phyloP scores from a whole-genome alignment of 73 alveolate genomes.

The Tetrahymena borealis region DNA sequence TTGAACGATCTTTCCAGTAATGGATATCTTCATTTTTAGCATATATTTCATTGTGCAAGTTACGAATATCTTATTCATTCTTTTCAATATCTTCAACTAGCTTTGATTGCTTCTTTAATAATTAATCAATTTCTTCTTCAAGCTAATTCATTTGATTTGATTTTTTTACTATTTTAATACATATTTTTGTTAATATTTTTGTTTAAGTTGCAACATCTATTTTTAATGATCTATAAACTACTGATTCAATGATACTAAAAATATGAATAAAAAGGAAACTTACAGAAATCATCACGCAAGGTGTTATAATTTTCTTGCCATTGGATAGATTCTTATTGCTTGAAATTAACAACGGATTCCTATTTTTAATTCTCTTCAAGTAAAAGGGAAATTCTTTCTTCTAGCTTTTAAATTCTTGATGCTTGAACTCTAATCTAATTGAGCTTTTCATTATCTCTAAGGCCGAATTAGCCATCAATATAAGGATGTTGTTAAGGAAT shows the following conservation, averaged over 20 bases:
- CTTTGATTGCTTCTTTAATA: background rate
- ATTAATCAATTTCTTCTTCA: background rate
- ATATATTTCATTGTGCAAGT: background rate
- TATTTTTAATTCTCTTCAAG: background rate
- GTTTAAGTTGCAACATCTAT: too few relatives aligned
- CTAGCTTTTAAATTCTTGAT: background rate
- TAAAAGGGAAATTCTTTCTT: background rate
- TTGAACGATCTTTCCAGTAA: constrained; percentile 2
- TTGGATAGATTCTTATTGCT: background rate
- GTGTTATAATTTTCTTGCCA: background rate
- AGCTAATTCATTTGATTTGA: background rate
- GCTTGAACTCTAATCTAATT: background rate
- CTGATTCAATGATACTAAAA: too few relatives aligned
- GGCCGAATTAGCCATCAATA: background rate
- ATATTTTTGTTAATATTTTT: background rate
- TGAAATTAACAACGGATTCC: background rate
- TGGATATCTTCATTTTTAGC: background rate
- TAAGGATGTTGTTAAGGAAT: background rate
- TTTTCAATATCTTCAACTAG: background rate
- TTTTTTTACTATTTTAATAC: background rate
- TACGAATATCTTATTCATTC: background rate
- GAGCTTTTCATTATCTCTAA: background rate
- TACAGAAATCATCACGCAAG: background rate
- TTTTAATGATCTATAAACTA: too few relatives aligned
- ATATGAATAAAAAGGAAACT: background rate